Base-by-base conservation (phyloP, 2,329 filamentous ascomycete species). In the Calonectria hongkongensis region DNA sequence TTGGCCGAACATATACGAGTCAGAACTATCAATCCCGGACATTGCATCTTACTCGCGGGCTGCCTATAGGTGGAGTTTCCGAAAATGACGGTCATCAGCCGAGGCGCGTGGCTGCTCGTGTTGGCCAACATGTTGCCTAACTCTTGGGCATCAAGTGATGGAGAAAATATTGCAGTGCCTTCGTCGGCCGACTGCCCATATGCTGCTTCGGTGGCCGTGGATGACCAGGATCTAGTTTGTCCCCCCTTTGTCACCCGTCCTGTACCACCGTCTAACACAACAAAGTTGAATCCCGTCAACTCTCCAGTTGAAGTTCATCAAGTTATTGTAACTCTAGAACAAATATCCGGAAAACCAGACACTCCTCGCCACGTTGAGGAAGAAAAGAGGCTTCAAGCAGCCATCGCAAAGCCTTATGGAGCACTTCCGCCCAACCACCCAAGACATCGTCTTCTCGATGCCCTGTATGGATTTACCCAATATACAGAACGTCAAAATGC, bases 381-480 rank as follows among this genome's bases (percentile, higher is more conserved):
- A 43, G 83, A 81, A 62, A 71, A 80, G 15, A 78, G 74, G 18
- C 69, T 86, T 2, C 65, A 84, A 18, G 72, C 75, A n/a, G 73
- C 77, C 2, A 68, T 87, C 74, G 73, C 70, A 30, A 80, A 73
- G 36, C 75, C 76, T 0, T 77, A 79, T 6, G 84, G 84, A 0
- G 77, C 56, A 6, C 85, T 83, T 82, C 82, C 82, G 33, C 68
- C 75, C 2, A 81, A 82, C 15, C 86, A 87, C 41, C 82, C 84
- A 1, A 81, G 85, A 2, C 79, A 85, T 68, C 83, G 86, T 0
- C 78, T 87, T 0, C 78, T 87, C 0, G 84, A 87, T 47, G 84
- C 86, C 0, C 74, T 87, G 0, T 80, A 84, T 45, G 85, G 83
- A 0, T 87, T 84, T 60, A 71, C 73, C 3, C 81, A 73, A 6